A percentile compares a stretch with the other conserved stretches of the same genome.
phyloP scores from a whole-genome alignment of 805 yeast species.

The Wilhelminamyces savonicus region DNA sequence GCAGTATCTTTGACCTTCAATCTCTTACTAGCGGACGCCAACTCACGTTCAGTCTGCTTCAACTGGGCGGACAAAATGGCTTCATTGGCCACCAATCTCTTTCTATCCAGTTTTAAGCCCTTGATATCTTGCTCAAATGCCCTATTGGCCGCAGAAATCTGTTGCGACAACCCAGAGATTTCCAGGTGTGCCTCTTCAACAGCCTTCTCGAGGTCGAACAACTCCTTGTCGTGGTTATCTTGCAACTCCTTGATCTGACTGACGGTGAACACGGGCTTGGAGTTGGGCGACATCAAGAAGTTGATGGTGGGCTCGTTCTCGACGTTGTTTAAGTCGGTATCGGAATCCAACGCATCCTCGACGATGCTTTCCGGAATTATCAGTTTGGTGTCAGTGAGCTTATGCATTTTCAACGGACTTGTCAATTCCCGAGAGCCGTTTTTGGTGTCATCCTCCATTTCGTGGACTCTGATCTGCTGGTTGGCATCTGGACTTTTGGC shows the following conservation, averaged over 20 bases:
- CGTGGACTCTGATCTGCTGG: conserved; percentile 15
- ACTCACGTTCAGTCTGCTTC: background rate
- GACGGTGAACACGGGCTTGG: conserved; percentile 25
- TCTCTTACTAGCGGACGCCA: conserved; percentile 1
- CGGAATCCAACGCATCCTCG: conserved; percentile 6
- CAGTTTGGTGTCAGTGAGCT: too few species aligned
- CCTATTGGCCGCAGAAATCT: conserved; percentile 7
- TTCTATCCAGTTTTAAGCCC: conserved; percentile 10
- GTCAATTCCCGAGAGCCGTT: conserved; percentile 12
- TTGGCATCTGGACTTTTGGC: conserved; percentile 23
- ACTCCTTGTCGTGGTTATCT: conserved; percentile 11
- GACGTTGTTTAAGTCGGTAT: conserved; percentile 2
- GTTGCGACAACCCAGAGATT: conserved; percentile 12
- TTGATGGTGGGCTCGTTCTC: conserved; percentile 25
- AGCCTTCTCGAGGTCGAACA: conserved; percentile 9
- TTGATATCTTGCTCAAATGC: conserved; percentile 12
- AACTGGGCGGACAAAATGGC: conserved; percentile 8
- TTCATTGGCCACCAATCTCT: conserved; percentile 11
- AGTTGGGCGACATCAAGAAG: conserved; percentile 24
- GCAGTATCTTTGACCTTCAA: conserved; percentile 1
- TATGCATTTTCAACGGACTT: conserved; percentile 26
- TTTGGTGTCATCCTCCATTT: conserved; percentile 1
- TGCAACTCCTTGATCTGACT: conserved; percentile 20
- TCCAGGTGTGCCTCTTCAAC: conserved; percentile 10
- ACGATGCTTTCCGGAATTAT: background rate